Base-by-base conservation (phyloP, 352 stramenopile species). In the Pythium oligandrum region DNA sequence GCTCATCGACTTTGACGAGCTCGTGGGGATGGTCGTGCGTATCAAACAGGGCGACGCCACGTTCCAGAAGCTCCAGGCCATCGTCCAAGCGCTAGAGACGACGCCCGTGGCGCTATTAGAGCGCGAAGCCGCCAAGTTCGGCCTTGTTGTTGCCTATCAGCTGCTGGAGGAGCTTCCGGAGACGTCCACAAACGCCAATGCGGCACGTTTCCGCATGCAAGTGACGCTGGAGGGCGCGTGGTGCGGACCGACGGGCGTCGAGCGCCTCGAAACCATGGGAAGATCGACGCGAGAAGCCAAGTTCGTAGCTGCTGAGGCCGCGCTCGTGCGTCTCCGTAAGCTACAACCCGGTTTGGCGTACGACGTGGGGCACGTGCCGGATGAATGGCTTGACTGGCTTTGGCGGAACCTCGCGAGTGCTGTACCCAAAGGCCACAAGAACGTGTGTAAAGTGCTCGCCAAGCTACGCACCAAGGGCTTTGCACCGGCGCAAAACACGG, bases 251-350 rank as follows among this genome's bases (percentile, higher is more conserved):
- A 66, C 56, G 6, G 64, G 70, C n/a, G 44, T 48, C 36, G 63
- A 75, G 47, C 65, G 43, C 31, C 58, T 89, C 2, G 68, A 78
- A 54, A 64, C 63, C 1, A 52, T 71, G 3, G 78, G 78, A 0
- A 78, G 70, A 50, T 82, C 71, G 3, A 86, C 76, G 1, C 75
- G 75, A 51, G 78, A 92, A 46, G 78, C 81, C 50, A 92, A 92
- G 48, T 84, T 87, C 62, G 77, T 78, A 47, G 78, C 66, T 39
- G 81, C 78, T 1, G 73, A 90, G 48, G 64, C 67, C 32, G 81
- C 64, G 9, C 45, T 91, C 11, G 61, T 72, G 31, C 71, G 66
- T 40, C 65, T 89, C 17, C 71, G 76, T 39, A 79, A 78, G 46
- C 62, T 90, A 6, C 77, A 86, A 51, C 78, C 81, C 7, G 77